phyloP scores from a whole-genome alignment of 1,139 yeast genomes.

The Lodderomyces beijingensis region DNA sequence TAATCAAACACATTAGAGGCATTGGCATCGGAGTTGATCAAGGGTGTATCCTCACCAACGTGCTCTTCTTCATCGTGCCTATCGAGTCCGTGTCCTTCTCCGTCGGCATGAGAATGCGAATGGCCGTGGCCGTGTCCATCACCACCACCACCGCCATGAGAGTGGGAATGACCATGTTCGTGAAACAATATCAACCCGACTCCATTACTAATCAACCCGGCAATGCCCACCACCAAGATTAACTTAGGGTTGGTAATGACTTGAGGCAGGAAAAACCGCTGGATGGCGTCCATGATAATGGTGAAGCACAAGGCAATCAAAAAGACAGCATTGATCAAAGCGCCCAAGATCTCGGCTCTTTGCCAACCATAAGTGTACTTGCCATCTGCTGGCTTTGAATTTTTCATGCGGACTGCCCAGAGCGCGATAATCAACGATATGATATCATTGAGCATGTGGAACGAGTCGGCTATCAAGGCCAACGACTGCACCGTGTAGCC shows the following conservation, averaged over 20 bases:
- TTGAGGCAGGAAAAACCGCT: constrained; percentile 79
- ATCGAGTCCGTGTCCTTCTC: neutral
- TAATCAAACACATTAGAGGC: constrained; percentile 28
- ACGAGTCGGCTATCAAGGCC: constrained; percentile 92
- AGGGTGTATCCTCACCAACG: constrained; percentile 14
- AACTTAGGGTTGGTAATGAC: constrained; percentile 75
- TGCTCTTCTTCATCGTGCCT: constrained; percentile 9
- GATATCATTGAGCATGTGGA: constrained; percentile 96
- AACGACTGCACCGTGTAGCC: constrained; percentile 89
- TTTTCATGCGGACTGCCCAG: constrained; percentile 94
- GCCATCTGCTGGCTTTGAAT: constrained; percentile 77
- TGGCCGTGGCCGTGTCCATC: constrained; percentile 8
- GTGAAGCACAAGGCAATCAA: constrained; percentile 88
- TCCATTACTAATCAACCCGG: constrained; percentile 78
- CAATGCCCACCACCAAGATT: constrained; percentile 74
- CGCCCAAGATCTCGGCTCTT: constrained; percentile 92
- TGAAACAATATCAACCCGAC: constrained; percentile 85
- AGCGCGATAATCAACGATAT: constrained; percentile 84
- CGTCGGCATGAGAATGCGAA: constrained; percentile 21
- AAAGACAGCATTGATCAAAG: constrained; percentile 89
- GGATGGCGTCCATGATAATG: constrained; percentile 88
- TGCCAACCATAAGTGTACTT: constrained; percentile 95
- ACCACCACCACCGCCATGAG: constrained; percentile 28
- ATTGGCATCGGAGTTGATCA: constrained; percentile 13
- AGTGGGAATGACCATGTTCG: constrained; percentile 77